Base-by-base conservation (phyloP, 2,329 filamentous ascomycete species). In the Ceratocystis papillata region DNA sequence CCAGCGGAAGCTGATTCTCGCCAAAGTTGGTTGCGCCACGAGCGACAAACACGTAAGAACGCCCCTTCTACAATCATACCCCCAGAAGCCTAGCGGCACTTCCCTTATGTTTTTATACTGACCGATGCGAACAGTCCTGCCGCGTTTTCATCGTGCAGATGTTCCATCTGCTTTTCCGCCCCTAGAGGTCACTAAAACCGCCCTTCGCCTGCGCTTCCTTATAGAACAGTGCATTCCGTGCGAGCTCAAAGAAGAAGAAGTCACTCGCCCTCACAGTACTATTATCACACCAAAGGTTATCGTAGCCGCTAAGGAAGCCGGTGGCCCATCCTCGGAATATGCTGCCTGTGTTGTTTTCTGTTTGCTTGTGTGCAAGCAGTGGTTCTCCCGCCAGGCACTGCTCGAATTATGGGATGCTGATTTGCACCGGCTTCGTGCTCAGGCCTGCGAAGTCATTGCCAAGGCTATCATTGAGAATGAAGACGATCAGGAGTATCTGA, bases 381-480 rank as follows among this genome's bases (percentile, higher is more conserved):
- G 85, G 85, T 97, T 96, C 76, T 86, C 84, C 73, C 84, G 84
- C 69, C 92, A 97, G 77, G 85, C 90, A 1, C 69, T 81, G 33
- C 75, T 86, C 5, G 94, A 99, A 79, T 83, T 97, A 1, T 99
- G 93, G 90, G 93, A 99, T 75, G 86, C 92, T 5, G 87, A 90
- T 68, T 79, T 97, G 48, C 90, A 96, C 74, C 77, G 86, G 53
- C 78, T 94, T 46, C 84, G 93, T 37, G 90, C 90, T 1, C 79
- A 83, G 1, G 92, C 94, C 15, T 96, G 91, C 73, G 91, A 96
- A 75, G 86, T 96, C 61, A 87, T 99, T 72, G 92, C 94, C 22
- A 99, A 97, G 78, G 57, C 48, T n/a, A 33, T 67, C 2, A 97
- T 99, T 72, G 94, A 99, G 75, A 77, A 75, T 1, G 93, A 96